Evolutionary conservation across 192 early-diverging fungal genomes (phyloP), one percentile per base, ranked within the genome.

Genomic region (Backusella australiensis): DNA sequence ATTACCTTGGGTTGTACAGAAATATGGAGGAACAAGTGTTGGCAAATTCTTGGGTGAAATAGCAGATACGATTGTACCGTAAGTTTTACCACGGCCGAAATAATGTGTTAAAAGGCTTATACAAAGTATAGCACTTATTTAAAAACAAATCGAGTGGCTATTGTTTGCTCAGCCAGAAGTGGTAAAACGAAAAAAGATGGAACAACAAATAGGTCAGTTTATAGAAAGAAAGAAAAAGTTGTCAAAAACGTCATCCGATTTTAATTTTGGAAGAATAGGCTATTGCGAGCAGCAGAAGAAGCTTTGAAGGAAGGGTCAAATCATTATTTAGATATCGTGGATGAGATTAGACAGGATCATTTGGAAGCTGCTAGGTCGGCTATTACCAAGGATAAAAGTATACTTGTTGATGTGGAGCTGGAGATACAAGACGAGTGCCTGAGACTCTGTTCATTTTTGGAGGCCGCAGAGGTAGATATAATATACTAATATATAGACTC

Each of bases 1-100:
- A 12, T 38, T 75, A 41, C 90, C 90, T 52, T 86, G 86, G 80
- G 69, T 90, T 41, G 89, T 90, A 49, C 89, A 90, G 66, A 97
- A 97, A 87, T 97, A 94, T 85, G 96, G 96, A 75, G 96, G 96
- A 68, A 97, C 96, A 36, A 91, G 89, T 73, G 93, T 97, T n/a
- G 96, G 96, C 63, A 94, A 90, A 82, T 90, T 86, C 77, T 44
- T 91, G 15, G 75, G 86, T 9, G 85, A 82, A 71, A 90, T 91
- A 49, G 83, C 87, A 71, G 80, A 81, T 76, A 83, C 78, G 68
- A 95, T 97, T 82, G 86, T 97, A 68, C 88, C 87, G 93, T 94
- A 88, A 86, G 89, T 88, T 23, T 21, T 68, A 14, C 0, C 42
- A 69, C 15, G 26, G 26, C 23, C 15, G 7, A 32, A 17, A 46